Conservation (phyloP, 345 rosid species). For the Anacardium occidentale region DNA sequence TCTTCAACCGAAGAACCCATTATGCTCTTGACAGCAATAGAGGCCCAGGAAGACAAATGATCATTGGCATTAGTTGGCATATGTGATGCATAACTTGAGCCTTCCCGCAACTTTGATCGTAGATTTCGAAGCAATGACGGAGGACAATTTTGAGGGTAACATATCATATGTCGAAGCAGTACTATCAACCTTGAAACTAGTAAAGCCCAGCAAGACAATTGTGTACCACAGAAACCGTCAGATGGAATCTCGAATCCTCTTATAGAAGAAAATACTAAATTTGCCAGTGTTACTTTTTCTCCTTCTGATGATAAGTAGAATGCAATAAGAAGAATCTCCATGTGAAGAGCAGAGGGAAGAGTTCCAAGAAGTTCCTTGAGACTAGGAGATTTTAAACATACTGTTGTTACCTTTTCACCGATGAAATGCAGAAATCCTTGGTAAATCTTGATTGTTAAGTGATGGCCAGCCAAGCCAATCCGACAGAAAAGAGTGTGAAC, state of each 20-base stretch:
- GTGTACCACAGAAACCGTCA: constrained; percentile 35
- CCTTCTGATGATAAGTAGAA: constrained; percentile 78
- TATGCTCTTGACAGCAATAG: constrained; percentile 49
- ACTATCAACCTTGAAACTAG: constrained; percentile 82
- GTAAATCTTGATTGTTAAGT: constrained; percentile 63
- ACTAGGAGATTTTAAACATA: constrained; percentile 49
- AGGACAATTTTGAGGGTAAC: constrained; percentile 67
- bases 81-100: constrained; percentile 42
- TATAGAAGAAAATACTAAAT: constrained; percentile 51
- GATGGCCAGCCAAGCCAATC: constrained; percentile 59
- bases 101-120: constrained; percentile 77
- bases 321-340: constrained; percentile 89
- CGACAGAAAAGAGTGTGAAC: constrained; percentile 65
- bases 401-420: constrained; percentile 47
- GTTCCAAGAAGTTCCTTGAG: constrained; percentile 59
- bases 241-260: constrained; percentile 43
- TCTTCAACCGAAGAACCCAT: constrained; percentile 57
- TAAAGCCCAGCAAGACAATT: constrained; percentile 84
- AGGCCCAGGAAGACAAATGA: constrained; percentile 69
- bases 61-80: constrained; percentile 39
- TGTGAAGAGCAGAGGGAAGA: constrained; percentile 84
- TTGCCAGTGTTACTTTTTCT: constrained; percentile 66
- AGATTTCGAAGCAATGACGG: constrained; percentile 64
- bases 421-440: constrained; percentile 57
- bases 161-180: constrained; percentile 78